Conservation (phyloP, 768 basidiomycete genomes). For the Kwoniella sp. region DNA sequence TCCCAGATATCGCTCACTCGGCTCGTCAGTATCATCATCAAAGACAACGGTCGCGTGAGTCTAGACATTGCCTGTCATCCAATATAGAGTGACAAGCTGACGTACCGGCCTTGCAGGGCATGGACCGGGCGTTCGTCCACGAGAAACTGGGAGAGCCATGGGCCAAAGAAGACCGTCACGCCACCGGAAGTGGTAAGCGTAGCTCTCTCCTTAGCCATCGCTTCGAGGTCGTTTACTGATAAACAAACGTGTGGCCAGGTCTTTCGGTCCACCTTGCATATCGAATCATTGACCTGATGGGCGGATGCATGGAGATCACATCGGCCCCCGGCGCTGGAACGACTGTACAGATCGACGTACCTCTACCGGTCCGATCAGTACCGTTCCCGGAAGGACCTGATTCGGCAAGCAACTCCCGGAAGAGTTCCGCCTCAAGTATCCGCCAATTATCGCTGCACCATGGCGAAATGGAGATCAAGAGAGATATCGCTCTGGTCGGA, state of each 20-base stretch:
- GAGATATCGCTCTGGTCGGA: constrained; percentile 43
- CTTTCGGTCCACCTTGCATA: constrained; percentile 51
- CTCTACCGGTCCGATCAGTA: constrained; percentile 25
- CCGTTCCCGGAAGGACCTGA: constrained; percentile 14
- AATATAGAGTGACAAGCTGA: no score
- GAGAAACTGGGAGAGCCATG: constrained; percentile 46
- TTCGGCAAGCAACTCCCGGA: background rate
- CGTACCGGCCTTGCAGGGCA: no score
- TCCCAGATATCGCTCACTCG: constrained; percentile 33
- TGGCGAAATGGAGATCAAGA: constrained; percentile 4
- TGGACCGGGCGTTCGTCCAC: constrained; percentile 32
- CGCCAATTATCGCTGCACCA: constrained; percentile 8
- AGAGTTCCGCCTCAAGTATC: constrained; percentile 7
- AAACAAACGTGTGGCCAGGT: constrained; percentile 8
- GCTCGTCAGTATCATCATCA: constrained; percentile 46
- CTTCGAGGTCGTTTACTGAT: no score
- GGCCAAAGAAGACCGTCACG: constrained; percentile 46
- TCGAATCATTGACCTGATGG: constrained; percentile 49
- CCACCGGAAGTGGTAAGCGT: constrained; percentile 39
- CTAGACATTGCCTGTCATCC: background rate
- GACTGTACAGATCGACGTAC: constrained; percentile 47
- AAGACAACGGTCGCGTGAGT: constrained; percentile 37
- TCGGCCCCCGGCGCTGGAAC: constrained; percentile 45
- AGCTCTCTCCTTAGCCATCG: background rate
- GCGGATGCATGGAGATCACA: constrained; percentile 50